Evolutionary conservation across 805 yeast species (phyloP), one percentile per base, ranked within the genome.

Genomic region (Nakazawaea pomicola): DNA sequence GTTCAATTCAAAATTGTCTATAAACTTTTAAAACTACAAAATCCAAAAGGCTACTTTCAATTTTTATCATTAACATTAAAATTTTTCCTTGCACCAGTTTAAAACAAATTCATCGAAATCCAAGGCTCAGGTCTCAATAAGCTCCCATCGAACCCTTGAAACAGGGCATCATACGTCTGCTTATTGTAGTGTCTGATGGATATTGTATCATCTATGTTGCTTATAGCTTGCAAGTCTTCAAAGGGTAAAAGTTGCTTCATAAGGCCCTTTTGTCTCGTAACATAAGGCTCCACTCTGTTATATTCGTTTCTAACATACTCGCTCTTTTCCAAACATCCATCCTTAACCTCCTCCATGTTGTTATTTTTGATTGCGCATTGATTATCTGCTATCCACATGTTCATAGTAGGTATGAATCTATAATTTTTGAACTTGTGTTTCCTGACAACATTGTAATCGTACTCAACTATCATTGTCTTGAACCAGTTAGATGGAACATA

Each of bases 401-500:
- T 14, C 38, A 41, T 30, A n/a, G 11, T 23, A 3, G 36, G 29
- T 3, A 25, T 6, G 11, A 15, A 41, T 9, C 19, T 17, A 30
- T 36, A 32, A n/a, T 11, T 27, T 18, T 23, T 32, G 20, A 17
- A 25, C 3, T 8, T 14, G 5, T 15, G 16, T 9, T 21, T 4
- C 2, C 27, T 16, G 7, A 41, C 10, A 10, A 36, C 41, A 2
- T 8, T 18, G 2, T 16, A 24, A 16, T 41, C 44, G 29, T 41
- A 41, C 17, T 41, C 44, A n/a, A 32, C 16, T 5, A 36, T 14
- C 37, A 41, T 27, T 15, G 24, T 36, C 19, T 41, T 36, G 18
- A 41, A 28, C 44, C 44, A 69, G 21, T 64, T 60, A 28, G 61
- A 58, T 1, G 86, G 87, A 18, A 78, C 57, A 48, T 73, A 70